Evolutionary conservation across 75 land plant species (phyloP).

Genomic region (Larix kaempferi): DNA sequence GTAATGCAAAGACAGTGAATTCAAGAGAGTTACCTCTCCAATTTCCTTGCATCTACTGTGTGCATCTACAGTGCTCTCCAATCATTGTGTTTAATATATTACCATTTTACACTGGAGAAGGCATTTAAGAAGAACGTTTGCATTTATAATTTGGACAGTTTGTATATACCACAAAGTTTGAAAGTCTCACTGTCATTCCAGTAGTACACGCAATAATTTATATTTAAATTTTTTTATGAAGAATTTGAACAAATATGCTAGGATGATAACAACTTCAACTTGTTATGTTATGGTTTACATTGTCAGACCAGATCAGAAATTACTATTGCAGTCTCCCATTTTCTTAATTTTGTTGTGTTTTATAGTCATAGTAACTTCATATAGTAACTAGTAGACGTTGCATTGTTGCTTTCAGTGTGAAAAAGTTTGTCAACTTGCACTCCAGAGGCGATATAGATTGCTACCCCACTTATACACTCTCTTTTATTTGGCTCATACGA

Average conservation of each 20-base stretch:
- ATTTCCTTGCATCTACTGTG: too few relatives aligned
- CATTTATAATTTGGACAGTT: too few relatives aligned
- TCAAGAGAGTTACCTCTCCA: too few relatives aligned
- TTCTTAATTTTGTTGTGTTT: not conserved
- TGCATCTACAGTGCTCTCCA: too few relatives aligned
- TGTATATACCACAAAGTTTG: not conserved
- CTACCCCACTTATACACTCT: constrained; percentile 89
- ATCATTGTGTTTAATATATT: too few relatives aligned
- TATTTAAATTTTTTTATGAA: not conserved
- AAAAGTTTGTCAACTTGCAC: constrained; percentile 85
- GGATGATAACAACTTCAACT: not conserved
- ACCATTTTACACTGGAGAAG: too few relatives aligned
- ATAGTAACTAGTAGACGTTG: not conserved
- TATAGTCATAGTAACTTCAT: not conserved
- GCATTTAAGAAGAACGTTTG: too few relatives aligned
- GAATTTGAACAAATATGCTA: not conserved
- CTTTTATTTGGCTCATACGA: constrained; percentile 79
- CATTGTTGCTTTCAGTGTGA: constrained; percentile 58
- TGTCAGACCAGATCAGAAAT: not conserved
- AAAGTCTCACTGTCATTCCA: not conserved
- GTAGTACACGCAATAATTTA: not conserved
- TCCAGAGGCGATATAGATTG: constrained; percentile 80
- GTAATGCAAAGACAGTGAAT: too few relatives aligned
- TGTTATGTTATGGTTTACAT: not conserved
- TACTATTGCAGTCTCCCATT: not conserved